Evolutionary conservation across 805 yeast genomes (phyloP), one percentile per base, ranked within the genome.

Genomic region (Grigorovia humatica): DNA sequence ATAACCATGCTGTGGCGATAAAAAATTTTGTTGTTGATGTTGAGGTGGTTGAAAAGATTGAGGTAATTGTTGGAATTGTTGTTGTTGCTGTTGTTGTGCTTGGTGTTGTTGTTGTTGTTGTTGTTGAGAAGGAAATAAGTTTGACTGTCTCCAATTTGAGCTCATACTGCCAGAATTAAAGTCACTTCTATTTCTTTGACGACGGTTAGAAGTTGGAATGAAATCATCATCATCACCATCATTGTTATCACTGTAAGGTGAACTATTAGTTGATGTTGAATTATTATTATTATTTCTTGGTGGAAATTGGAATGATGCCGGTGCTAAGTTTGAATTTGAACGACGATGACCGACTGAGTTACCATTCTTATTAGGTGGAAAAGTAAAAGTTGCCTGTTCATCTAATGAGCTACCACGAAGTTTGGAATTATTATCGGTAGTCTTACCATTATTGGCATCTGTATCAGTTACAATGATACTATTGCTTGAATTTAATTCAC

Each of bases 261-360:
- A 18, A 32, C 47, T 42, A n/a, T n/a, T 41, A 20, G 18, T 45
- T 13, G 29, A 43, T 38, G 32, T 42, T 9, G 38, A 13, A 23
- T 46, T 38, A 42, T 57, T 27, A 20, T 42, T 41, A 17, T 46
- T 43, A 23, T 45, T 18, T 4, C 55, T 38, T 45, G 85, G 77
- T 5, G 95, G 95, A 61, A 86, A 86, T 64, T 84, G 88, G 61
- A 74, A 81, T 8, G 70, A 59, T 52, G 73, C 77, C 29, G 82
- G 82, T 7, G 80, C 73, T 40, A 60, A 51, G 23, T 59, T 58
- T 3, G 65, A 54, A 46, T 48, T 55, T 4, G 61, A 52, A 20
- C 61, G 55, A 46, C 59, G 63, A 48, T 64, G 62, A 2, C 29
- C 19, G 4, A 19, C 13, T 8, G 17, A 9, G 32, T 43, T 35